Evolutionary conservation across 345 rosid genomes (phyloP).

Genomic region (Salix caprea): DNA sequence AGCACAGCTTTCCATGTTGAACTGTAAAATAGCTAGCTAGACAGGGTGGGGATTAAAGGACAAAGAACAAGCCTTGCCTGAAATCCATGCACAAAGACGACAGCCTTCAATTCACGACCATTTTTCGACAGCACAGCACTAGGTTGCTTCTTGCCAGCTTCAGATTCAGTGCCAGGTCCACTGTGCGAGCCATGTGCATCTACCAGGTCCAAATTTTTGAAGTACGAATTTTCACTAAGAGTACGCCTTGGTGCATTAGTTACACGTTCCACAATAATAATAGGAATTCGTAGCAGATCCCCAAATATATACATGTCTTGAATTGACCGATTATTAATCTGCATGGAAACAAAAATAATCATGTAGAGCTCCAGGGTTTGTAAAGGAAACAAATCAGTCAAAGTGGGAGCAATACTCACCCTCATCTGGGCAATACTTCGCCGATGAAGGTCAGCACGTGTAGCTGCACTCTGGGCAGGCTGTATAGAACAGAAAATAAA

Average conservation of each 20-base stretch:
- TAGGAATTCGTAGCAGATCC: conserved; percentile 76
- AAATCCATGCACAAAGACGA: conserved; percentile 91
- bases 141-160: conserved; percentile 31
- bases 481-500: conserved; percentile 24
- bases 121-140: conserved; percentile 26
- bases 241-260: conserved; percentile 79
- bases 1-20: neutral
- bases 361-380: conserved; percentile 1
- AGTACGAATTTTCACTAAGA: conserved; percentile 68
- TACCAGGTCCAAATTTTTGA: conserved; percentile 54
- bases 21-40: neutral
- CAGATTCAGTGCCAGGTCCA: conserved; percentile 20
- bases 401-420: conserved; percentile 40
- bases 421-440: conserved; percentile 94
- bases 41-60: neutral
- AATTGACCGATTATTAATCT: conserved; percentile 80
- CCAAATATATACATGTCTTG: conserved; percentile 92
- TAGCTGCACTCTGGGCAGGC: conserved; percentile 81
- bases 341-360: conserved; percentile 30
- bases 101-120: conserved; percentile 60
- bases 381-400: neutral
- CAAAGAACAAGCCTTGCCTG: conserved; percentile 52
- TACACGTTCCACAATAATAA: conserved; percentile 77
- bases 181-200: conserved; percentile 29
- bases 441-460: conserved; percentile 92